Evolutionary conservation across 805 yeast species (phyloP).

Genomic region (Zygosaccharomyces kombuchaensis): DNA sequence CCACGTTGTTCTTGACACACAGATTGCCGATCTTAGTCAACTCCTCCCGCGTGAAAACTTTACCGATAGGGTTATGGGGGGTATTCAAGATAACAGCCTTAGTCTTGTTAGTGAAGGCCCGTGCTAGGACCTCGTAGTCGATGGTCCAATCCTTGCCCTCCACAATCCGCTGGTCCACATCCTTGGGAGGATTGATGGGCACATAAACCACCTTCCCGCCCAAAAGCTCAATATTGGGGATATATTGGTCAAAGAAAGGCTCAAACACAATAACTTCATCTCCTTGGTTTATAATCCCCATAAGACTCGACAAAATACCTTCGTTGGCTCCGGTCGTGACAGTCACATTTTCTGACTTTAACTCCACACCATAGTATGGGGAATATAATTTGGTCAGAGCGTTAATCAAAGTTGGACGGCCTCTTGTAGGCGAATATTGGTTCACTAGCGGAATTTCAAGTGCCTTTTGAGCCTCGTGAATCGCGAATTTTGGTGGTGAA

Average conservation of each 20-base stretch:
- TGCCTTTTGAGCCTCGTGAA: slow-evolving; percentile 74
- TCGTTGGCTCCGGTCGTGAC: slow-evolving; percentile 97
- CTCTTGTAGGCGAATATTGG: slow-evolving; percentile 90
- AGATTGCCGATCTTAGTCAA: slow-evolving; percentile 69
- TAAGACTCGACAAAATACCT: slow-evolving; percentile 80
- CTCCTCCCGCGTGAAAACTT: slow-evolving; percentile 75
- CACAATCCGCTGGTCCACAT: slow-evolving; percentile 57
- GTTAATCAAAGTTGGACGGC: slow-evolving; percentile 69
- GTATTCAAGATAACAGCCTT: slow-evolving; percentile 85
- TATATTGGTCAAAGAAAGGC: slow-evolving; percentile 96
- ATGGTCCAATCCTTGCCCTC: slow-evolving; percentile 84
- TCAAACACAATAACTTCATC: slow-evolving; percentile 96
- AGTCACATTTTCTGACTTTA: slow-evolving; percentile 42
- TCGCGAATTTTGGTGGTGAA: slow-evolving; percentile 91
- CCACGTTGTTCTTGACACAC: slow-evolving; percentile 79
- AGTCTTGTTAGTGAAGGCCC: slow-evolving; percentile 68
- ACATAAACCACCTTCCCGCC: slow-evolving; percentile 91
- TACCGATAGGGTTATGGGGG: slow-evolving; percentile 97
- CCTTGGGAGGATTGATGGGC: slow-evolving; percentile 77
- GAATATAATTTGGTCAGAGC: slow-evolving; percentile 71
- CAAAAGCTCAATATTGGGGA: slow-evolving; percentile 86
- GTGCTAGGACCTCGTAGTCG: slow-evolving; percentile 71
- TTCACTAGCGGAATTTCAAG: slow-evolving; percentile 69
- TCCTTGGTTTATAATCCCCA: slow-evolving; percentile 79
- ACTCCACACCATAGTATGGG: slow-evolving; percentile 56